Evolutionary conservation across 495 filamentous ascomycete genomes (phyloP), one percentile per base, ranked within the genome.

Genomic region (Hypoxylon cercidicola): DNA sequence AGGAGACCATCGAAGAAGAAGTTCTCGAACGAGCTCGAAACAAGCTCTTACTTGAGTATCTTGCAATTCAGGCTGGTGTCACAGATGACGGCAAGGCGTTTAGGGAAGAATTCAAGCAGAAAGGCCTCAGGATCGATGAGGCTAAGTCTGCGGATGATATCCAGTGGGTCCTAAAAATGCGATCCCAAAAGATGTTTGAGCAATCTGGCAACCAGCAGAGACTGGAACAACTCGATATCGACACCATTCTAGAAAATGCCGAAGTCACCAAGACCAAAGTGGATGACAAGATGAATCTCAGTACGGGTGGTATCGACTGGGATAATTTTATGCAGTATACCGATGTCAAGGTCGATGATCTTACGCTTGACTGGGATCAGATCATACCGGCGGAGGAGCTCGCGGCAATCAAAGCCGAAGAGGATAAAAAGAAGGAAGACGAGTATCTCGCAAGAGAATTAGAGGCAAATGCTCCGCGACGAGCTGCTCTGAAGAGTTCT

Each of bases 1-100:
- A 97, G 70, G 95, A 99, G 73, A 98, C 96, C 0, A 92, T 99
- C 30, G 95, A 99, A 72, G 95, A 99, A 71, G 95, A 99, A 75
- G 89, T 99, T 21, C 88, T 99, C 21, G 94, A 96, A 75, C 86
- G 95, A 61, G 95, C 95, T 9, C 88, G 94, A 19, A 97, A 99
- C 76, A 99, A 99, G 78, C 90, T 97, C 52, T 90, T 99, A 74
- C 88, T 99, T n/a, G 95, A 99, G 71, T 97, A 94, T 67, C 89
- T 97, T 68, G 97, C 96, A 1, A 99, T 99, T 30, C 95, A 98
- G 63, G 89, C 92, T 56, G 96, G 95, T 66, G 90, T 98, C 15
- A 97, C 96, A 3, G 95, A 99, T 68, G 92, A 95, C 64, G 86
- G 93, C 43, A 90, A 90, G 60, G 89, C 89, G 57, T 88, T 92